A percentile compares a stretch with the other conserved stretches of the same genome.
Evolutionary conservation across 176 grass and related monocot genomes (phyloP).

Genomic region (Hyparrhenia diplandra): DNA sequence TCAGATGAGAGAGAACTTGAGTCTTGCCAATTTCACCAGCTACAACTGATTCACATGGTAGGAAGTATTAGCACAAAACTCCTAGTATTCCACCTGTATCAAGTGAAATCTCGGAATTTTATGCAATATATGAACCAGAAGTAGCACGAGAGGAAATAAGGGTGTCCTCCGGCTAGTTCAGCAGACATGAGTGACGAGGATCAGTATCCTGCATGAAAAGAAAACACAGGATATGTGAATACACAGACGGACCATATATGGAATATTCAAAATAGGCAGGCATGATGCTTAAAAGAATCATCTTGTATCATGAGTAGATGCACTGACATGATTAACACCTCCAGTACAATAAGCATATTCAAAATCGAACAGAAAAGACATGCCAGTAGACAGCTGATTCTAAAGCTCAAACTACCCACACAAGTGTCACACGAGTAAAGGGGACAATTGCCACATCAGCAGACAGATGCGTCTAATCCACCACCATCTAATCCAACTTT

Average conservation of each 20-base stretch:
- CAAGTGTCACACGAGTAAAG: background rate
- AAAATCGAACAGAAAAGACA: background rate
- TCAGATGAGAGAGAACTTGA: constrained; percentile 39
- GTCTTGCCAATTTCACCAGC: constrained; percentile 51
- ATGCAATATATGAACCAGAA: constrained; percentile 80
- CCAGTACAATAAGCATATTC: background rate
- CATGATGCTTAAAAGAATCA: background rate
- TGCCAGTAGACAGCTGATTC: background rate
- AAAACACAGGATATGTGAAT: background rate
- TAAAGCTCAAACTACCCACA: background rate
- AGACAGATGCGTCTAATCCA: background rate
- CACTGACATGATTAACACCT: background rate
- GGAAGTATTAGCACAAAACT: constrained; percentile 57
- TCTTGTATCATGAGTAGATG: background rate
- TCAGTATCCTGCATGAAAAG: constrained; percentile 35
- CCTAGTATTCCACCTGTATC: constrained; percentile 45
- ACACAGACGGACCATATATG: background rate
- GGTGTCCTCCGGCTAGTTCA: constrained; percentile 46
- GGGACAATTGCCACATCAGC: background rate
- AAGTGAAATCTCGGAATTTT: constrained; percentile 67
- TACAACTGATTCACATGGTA: constrained; percentile 62
- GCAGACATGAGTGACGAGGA: constrained; percentile 51
- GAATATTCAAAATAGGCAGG: background rate
- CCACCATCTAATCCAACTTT: background rate
- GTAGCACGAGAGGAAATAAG: constrained; percentile 57